Percentiles rank a stretch among this genome's conserved stretches.
These are phyloP conservation scores for Rhododendron kiyosumense DNA, from an alignment of 148 eudicot species.

Conservation along the genomic window DNA sequence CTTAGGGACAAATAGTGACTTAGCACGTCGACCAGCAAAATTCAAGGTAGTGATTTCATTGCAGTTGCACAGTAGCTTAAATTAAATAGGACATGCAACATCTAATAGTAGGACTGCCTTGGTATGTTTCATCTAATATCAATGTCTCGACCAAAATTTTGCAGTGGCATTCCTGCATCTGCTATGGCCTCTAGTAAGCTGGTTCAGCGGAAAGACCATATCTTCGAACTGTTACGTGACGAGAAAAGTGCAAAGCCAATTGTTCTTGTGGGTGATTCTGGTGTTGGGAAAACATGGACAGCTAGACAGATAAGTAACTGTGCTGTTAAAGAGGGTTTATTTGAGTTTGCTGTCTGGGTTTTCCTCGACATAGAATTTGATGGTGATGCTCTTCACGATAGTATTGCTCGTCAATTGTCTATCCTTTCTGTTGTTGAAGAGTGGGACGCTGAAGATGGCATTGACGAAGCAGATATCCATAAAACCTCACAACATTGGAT, in stretches of 20 bases:
- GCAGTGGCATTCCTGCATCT: neutral
- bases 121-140: neutral
- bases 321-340: neutral
- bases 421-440: neutral
- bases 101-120: too few relatives aligned
- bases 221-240: neutral
- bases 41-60: too few relatives aligned
- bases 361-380: neutral
- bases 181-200: neutral
- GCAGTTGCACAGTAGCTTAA: too few relatives aligned
- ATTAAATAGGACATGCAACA: too few relatives aligned
- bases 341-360: neutral
- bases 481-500: neutral
- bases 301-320: neutral
- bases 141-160: neutral
- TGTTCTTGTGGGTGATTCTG: constrained; percentile 5
- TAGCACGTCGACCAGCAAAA: too few relatives aligned
- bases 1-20: too few relatives aligned
- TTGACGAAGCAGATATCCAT: neutral
- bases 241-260: neutral
- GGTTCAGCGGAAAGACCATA: neutral
- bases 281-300: constrained; percentile 9
- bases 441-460: constrained; percentile 7
- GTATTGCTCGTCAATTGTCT: neutral
- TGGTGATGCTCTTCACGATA: neutral